These are phyloP conservation scores for Copromyces sp. DNA, from an alignment of 495 filamentous ascomycete species.

Conservation along the genomic window DNA sequence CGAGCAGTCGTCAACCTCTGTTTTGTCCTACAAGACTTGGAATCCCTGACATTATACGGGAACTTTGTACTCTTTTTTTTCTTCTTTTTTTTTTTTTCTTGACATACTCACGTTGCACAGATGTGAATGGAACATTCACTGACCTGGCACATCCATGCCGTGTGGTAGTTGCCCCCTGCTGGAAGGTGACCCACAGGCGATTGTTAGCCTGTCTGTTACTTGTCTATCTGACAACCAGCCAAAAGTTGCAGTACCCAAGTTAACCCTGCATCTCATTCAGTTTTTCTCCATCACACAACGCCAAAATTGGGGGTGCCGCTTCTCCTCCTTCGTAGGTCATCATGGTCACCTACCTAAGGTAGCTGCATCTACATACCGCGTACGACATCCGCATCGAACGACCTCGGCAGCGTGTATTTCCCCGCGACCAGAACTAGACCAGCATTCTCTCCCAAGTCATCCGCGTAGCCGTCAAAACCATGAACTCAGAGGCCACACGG, in stretches of 20 bases:
- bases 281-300: neutral
- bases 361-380: no score
- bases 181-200: neutral
- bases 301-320: neutral
- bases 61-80: neutral
- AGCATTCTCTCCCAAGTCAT: no score
- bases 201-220: neutral
- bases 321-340: no score
- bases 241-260: rapidly evolving
- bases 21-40: no score
- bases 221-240: neutral
- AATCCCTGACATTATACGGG: neutral
- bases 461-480: no score
- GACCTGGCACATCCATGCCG: no score
- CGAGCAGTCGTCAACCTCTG: neutral
- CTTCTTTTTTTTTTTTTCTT: neutral
- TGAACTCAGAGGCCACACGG: no score
- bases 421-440: no score
- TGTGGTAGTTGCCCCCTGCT: no score
- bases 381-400: no score
- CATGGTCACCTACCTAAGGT: no score
- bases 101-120: neutral
- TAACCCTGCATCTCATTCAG: neutral
- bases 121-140: neutral
- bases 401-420: no score